Evolutionary conservation across 2,329 filamentous ascomycete species (phyloP).

Genomic region (Cytospora piceicola): DNA sequence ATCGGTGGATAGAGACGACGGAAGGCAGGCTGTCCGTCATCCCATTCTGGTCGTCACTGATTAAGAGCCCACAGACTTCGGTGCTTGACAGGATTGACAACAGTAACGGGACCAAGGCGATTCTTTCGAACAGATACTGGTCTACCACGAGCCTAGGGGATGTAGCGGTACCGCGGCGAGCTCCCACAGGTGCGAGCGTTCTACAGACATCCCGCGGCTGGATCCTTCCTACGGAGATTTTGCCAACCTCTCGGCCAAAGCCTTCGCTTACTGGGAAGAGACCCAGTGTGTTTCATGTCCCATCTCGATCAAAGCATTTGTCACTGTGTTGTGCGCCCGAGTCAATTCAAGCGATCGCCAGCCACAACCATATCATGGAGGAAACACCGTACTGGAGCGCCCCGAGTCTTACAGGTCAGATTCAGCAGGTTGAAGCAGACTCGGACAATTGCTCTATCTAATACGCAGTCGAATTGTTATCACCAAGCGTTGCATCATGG

Average conservation of each 20-base stretch:
- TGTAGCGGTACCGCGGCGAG: background rate
- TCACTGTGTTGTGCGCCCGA: background rate
- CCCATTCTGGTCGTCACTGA: background rate
- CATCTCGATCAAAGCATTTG: background rate
- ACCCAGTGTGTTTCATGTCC: no score
- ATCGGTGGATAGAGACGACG: background rate
- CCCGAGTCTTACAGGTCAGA: background rate
- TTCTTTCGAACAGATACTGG: background rate
- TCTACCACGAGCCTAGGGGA: background rate
- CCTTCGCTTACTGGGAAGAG: background rate
- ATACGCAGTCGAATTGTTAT: slow-evolving; percentile 8
- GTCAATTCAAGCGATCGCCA: background rate
- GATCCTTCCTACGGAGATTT: background rate
- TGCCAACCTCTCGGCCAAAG: background rate
- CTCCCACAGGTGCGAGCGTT: background rate
- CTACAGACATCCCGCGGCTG: background rate
- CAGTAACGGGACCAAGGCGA: background rate
- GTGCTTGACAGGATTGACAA: background rate
- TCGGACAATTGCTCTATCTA: background rate
- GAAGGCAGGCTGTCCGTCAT: background rate
- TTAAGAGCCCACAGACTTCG: background rate
- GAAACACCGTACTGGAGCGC: background rate
- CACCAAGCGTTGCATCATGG: slow-evolving; percentile 26
- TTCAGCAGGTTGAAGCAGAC: background rate
- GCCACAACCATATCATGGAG: background rate